Evolutionary conservation across 2,329 filamentous ascomycete genomes (phyloP).

Genomic region (Xylariales sp.): DNA sequence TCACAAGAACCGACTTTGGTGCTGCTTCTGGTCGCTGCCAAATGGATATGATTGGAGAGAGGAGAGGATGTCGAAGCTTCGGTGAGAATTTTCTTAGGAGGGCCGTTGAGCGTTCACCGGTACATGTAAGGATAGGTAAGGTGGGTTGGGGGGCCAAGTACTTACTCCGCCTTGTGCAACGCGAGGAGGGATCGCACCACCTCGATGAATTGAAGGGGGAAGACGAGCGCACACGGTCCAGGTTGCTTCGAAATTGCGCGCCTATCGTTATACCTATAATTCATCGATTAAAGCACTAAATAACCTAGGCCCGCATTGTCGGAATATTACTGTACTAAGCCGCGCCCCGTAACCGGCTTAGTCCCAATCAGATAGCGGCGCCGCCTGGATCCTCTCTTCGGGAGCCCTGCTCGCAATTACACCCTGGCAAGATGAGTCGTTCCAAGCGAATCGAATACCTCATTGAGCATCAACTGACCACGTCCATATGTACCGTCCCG

Average conservation of each 20-base stretch:
- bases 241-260: not conserved
- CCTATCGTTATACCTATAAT: conserved; percentile 9
- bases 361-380: conserved; percentile 5
- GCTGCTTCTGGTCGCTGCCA: conserved; percentile 3
- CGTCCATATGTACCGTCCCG: conserved; percentile 7
- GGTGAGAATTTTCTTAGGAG: conserved; percentile 8
- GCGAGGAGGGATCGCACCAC: conserved; percentile 4
- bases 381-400: conserved; percentile 1
- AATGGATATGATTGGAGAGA: conserved; percentile 9
- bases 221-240: conserved; percentile 1
- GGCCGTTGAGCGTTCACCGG: conserved; percentile 7
- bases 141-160: too few relatives aligned
- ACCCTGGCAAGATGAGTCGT: not conserved
- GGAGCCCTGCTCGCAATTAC: not conserved
- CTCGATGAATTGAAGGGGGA: conserved; percentile 6
- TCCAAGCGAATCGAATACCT: conserved; percentile 1
- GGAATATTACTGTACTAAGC: conserved; percentile 1
- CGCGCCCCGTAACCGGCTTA: conserved; percentile 7
- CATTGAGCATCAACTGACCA: conserved; percentile 6
- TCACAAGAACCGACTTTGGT: too few relatives aligned
- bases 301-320: conserved; percentile 1
- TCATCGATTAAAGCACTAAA: conserved; percentile 7
- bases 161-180: conserved; percentile 9
- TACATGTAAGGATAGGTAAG: too few relatives aligned
- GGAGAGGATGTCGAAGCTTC: conserved; percentile 6